A percentile compares a stretch with the other conserved stretches of the same genome.
Conservation (phyloP, 352 stramenopile genomes). For the Pythium angustatum region DNA sequence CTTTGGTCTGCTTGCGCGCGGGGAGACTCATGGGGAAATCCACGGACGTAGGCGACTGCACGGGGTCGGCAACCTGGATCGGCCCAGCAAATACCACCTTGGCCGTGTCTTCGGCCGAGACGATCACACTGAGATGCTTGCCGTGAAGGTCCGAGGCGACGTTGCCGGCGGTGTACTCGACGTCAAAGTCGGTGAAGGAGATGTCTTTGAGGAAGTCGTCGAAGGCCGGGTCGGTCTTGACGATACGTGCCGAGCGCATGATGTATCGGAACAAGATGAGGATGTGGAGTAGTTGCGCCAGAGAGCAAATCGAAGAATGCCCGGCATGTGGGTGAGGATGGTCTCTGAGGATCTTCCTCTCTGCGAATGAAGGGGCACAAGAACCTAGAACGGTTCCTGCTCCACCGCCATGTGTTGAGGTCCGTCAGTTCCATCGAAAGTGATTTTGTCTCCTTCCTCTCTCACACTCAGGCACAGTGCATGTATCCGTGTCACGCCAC, state of each 20-base stretch:
- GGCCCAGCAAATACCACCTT: neutral
- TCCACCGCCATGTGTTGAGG: too few relatives aligned
- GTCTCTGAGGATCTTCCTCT: neutral
- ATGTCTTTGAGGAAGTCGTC: slow-evolving; percentile 25
- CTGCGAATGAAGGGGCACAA: neutral
- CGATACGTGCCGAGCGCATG: neutral
- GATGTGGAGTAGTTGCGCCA: slow-evolving; percentile 2
- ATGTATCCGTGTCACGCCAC: slow-evolving; percentile 7
- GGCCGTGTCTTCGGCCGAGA: neutral
- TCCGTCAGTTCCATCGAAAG: slow-evolving; percentile 2
- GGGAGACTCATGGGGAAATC: neutral
- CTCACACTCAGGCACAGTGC: too few relatives aligned
- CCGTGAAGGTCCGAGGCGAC: neutral
- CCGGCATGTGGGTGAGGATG: too few relatives aligned
- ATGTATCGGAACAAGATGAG: neutral
- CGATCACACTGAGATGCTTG: neutral
- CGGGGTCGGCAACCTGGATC: slow-evolving; percentile 7
- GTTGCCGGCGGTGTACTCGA: neutral
- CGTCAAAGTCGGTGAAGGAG: slow-evolving; percentile 21
- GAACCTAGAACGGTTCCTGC: too few relatives aligned
- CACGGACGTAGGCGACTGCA: neutral
- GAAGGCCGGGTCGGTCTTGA: slow-evolving; percentile 18
- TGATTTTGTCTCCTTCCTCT: neutral
- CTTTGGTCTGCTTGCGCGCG: neutral
- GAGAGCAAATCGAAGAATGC: slow-evolving; percentile 9